Evolutionary conservation across 148 eudicot genomes (phyloP), one percentile per base, ranked within the genome.

Genomic region (Vaccinium corymbosum): DNA sequence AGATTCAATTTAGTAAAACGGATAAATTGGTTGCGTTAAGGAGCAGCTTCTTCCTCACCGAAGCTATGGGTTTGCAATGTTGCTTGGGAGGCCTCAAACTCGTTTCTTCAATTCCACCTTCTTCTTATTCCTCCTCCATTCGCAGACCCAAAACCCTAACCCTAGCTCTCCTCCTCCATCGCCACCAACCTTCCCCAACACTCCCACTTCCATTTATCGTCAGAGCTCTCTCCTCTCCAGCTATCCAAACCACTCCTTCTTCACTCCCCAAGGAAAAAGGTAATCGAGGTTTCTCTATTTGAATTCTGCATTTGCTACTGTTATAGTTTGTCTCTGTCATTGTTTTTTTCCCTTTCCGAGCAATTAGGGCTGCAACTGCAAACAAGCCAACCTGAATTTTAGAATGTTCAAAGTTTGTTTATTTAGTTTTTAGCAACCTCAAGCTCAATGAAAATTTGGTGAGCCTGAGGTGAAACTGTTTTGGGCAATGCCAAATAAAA

Each of bases 161-260:
- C 48, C 84, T 71, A 7, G 51, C 83, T 77, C 80, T 71, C 55
- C 80, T 78, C 46, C 50, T 79, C 59, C 59, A 48, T 77, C 59
- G 62, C 81, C 32, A 0, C 86, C 85, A 49, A 29, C 51, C 46
- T n/a, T 57, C 76, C 73, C 71, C n/a, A 56, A 29, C 22, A 3
- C 90, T 48, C 8, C 73, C 76, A 15, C 50, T 86, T 82, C 90
- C 92, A 16, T 76, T 89, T 6, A 80, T 89, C 4, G 56, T 74
- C 38, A 86, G 90, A 81, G 83, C 94, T 42, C 89, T 88, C 71
- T 88, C 94, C 55, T 59, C 87, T 53, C 81, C 88, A 9, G 82
- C 89, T 6, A 20, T 88, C 82, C 90, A 38, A 72, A 52, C 82
- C 56, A 25, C 85, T 78, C 46, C 87, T 51, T 46, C 86, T 27